phyloP scores from a whole-genome alignment of 225 moss, liverwort and hornwort species.

The Lunularia cruciata region DNA sequence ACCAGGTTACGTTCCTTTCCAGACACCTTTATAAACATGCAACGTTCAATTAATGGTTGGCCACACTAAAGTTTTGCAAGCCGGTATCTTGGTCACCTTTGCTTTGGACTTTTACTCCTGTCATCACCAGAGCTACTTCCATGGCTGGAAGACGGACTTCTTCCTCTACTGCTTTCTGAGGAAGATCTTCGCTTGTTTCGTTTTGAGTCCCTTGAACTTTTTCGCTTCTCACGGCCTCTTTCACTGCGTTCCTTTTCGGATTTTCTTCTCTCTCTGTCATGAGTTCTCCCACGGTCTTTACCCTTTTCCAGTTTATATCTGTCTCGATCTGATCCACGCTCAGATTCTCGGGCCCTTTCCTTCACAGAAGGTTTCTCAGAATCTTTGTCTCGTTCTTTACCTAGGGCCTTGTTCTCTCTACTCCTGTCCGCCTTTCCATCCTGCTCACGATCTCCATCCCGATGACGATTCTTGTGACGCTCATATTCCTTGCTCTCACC shows the following conservation, averaged over 20 bases:
- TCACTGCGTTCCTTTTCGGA: conserved; percentile 53
- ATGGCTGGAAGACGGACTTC: conserved; percentile 71
- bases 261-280: conserved; percentile 70
- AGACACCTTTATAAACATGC: too few species aligned
- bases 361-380: conserved; percentile 54
- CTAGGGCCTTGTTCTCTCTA: conserved; percentile 46
- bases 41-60: too few species aligned
- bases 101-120: conserved; percentile 63
- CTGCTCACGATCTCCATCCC: conserved; percentile 30
- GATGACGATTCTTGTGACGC: conserved; percentile 24
- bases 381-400: conserved; percentile 53
- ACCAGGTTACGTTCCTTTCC: too few species aligned
- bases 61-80: background rate
- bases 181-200: conserved; percentile 63
- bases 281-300: conserved; percentile 59
- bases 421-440: conserved; percentile 27
- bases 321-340: conserved; percentile 54
- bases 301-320: conserved; percentile 58
- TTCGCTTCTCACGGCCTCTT: conserved; percentile 58
- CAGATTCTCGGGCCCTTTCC: conserved; percentile 64
- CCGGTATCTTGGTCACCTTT: conserved; percentile 43
- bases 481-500: conserved; percentile 29
- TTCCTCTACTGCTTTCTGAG: conserved; percentile 72
- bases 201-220: conserved; percentile 52
- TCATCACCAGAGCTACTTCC: conserved; percentile 70